These are phyloP conservation scores for Ilyonectria sp. DNA, from an alignment of 2,329 filamentous ascomycete genomes.

Conservation along the genomic window DNA sequence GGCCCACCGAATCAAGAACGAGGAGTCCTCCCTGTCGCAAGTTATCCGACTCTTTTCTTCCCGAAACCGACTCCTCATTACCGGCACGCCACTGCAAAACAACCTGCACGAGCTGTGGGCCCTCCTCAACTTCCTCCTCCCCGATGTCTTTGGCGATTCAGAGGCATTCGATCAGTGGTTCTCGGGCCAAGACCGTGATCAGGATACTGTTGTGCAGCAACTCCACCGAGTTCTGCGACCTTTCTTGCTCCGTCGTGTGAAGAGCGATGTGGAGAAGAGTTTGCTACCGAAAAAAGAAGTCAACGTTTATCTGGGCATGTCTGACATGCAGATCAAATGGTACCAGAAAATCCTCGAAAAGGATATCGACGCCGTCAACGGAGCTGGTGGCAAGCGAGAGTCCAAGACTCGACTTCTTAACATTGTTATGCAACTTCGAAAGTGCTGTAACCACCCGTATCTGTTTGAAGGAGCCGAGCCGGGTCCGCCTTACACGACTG, in stretches of 20 bases:
- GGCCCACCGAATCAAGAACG: slow-evolving; percentile 98
- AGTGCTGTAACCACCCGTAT: slow-evolving; percentile 99
- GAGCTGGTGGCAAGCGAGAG: slow-evolving; percentile 94
- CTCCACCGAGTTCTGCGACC: slow-evolving; percentile 93
- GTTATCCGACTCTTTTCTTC: slow-evolving; percentile 98
- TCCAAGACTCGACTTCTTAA: slow-evolving; percentile 97
- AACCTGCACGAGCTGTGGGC: slow-evolving; percentile 99
- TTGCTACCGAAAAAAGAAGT: slow-evolving; percentile 97
- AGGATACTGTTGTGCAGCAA: slow-evolving; percentile 96
- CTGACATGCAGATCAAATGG: slow-evolving; percentile 99
- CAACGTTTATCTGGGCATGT: slow-evolving; percentile 98
- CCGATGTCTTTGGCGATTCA: slow-evolving; percentile 96
- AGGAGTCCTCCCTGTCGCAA: slow-evolving; percentile 95
- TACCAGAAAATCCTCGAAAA: slow-evolving; percentile 99
- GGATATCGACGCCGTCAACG: slow-evolving; percentile 98
- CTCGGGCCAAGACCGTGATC: slow-evolving; percentile 88
- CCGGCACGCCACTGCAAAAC: slow-evolving; percentile 96
- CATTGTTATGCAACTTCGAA: slow-evolving; percentile 99
- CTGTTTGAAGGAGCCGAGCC: slow-evolving; percentile 98
- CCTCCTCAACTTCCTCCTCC: slow-evolving; percentile 95
- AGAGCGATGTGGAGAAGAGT: slow-evolving; percentile 98
- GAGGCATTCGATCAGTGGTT: slow-evolving; percentile 99
- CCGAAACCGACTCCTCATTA: slow-evolving; percentile 94
- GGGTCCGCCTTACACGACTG: slow-evolving; percentile 96
- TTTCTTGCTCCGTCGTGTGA: slow-evolving; percentile 95